These are phyloP conservation scores for Clitopilus hobsonii DNA, from an alignment of 768 basidiomycete species.

Conservation along the genomic window DNA sequence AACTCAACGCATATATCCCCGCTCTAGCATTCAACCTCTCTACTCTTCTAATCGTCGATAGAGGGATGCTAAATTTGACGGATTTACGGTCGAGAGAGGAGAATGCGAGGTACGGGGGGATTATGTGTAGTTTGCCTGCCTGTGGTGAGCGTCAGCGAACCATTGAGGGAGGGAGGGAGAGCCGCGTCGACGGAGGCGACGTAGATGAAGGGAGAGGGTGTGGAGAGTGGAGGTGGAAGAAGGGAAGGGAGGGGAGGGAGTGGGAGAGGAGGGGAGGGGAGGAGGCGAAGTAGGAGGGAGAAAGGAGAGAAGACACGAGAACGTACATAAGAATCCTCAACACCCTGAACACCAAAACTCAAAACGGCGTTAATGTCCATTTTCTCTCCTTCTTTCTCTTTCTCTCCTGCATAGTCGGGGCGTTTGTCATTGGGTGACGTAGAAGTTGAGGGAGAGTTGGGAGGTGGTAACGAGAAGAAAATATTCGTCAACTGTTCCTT, in stretches of 20 bases:
- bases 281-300: too few relatives aligned
- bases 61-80: conserved; percentile 85
- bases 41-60: conserved; percentile 89
- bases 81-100: conserved; percentile 88
- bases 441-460: too few relatives aligned
- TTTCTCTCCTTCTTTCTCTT: conserved; percentile 64
- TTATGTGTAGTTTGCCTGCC: conserved; percentile 88
- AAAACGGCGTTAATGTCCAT: conserved; percentile 91
- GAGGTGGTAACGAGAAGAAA: conserved; percentile 80
- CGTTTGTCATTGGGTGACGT: conserved; percentile 17
- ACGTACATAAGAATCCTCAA: conserved; percentile 92
- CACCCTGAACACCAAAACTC: conserved; percentile 70
- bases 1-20: conserved; percentile 93
- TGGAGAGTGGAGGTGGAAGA: too few relatives aligned
- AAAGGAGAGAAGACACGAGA: too few relatives aligned
- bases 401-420: conserved; percentile 31
- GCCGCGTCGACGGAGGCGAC: too few relatives aligned
- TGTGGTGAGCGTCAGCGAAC: too few relatives aligned
- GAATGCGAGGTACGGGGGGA: conserved; percentile 89
- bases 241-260: too few relatives aligned
- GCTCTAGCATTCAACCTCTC: conserved; percentile 91
- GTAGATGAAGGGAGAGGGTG: too few relatives aligned
- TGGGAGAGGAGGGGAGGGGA: too few relatives aligned
- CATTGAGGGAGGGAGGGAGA: too few relatives aligned
- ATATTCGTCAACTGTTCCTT: conserved; percentile 81